Conservation (phyloP, 75 land plant species). For the Selaginella tamariscina region DNA sequence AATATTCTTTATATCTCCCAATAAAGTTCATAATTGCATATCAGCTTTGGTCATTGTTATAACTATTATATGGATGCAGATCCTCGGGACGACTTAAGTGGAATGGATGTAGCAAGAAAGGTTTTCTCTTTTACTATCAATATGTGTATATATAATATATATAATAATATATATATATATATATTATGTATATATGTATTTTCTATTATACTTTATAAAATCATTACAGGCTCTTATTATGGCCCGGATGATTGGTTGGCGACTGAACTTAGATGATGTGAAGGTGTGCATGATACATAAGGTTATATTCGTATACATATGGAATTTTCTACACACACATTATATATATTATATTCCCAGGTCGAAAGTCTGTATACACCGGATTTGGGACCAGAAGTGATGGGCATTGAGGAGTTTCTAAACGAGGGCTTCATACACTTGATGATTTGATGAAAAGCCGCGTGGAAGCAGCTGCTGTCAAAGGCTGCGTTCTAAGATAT, state of each 20-base stretch:
- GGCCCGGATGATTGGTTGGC: constrained; percentile 53
- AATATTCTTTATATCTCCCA: too few relatives aligned
- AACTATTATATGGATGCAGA: constrained; percentile 36
- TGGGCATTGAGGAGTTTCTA: constrained; percentile 53
- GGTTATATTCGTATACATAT: background rate
- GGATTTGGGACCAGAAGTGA: constrained; percentile 41
- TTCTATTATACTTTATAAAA: too few relatives aligned
- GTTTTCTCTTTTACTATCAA: too few relatives aligned
- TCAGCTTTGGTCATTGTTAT: too few relatives aligned
- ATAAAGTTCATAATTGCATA: too few relatives aligned
- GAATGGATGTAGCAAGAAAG: constrained; percentile 92
- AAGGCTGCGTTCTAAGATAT: constrained; percentile 61
- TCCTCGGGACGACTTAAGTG: constrained; percentile 88
- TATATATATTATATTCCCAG: too few relatives aligned
- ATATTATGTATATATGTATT: too few relatives aligned
- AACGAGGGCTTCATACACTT: constrained; percentile 36
- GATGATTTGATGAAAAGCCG: constrained; percentile 35
- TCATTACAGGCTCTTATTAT: constrained; percentile 71
- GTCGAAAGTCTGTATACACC: constrained; percentile 69
- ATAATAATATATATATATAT: too few relatives aligned
- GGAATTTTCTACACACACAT: too few relatives aligned
- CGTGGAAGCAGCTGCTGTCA: constrained; percentile 34
- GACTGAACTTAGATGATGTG: constrained; percentile 40
- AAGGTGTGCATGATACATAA: constrained; percentile 23
- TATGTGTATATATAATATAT: too few relatives aligned